Percentiles rank a stretch among this genome's conserved stretches.
Evolutionary conservation across 1,284 basidiomycete genomes (phyloP).

Genomic region (Rhodotorula glutinis): DNA sequence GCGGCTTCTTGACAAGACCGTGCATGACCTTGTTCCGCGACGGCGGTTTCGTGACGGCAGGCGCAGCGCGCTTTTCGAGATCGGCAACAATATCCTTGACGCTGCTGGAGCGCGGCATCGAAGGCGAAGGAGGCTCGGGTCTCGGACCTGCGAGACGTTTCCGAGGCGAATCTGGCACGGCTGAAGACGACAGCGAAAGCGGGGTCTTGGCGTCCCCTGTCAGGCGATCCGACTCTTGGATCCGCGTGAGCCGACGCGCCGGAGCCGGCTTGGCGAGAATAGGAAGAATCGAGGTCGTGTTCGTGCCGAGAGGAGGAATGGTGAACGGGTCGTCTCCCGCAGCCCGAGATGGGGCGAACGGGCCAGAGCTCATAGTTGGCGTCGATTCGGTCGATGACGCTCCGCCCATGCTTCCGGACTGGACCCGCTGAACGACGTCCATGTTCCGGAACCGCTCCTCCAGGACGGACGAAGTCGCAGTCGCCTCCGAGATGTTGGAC

Average conservation of each 20-base stretch:
- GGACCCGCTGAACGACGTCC: constrained; percentile 35
- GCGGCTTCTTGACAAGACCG: constrained; percentile 27
- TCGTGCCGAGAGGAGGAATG: background rate
- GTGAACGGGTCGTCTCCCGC: background rate
- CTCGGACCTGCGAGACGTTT: constrained; percentile 21
- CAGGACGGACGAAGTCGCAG: constrained; percentile 30
- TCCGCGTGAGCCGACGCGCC: too few species aligned
- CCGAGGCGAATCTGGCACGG: constrained; percentile 14
- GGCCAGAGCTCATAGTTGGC: constrained; percentile 3
- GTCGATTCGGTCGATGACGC: constrained; percentile 11
- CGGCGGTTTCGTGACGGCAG: background rate
- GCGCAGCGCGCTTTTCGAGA: constrained; percentile 13
- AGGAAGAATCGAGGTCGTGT: too few species aligned
- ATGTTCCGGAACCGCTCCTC: constrained; percentile 33
- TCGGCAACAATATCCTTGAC: constrained; percentile 31
- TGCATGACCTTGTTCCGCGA: constrained; percentile 20
- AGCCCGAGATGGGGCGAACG: too few species aligned
- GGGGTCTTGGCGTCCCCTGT: background rate
- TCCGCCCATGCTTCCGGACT: constrained; percentile 18
- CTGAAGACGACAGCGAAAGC: constrained; percentile 1
- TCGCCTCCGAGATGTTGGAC: constrained; percentile 25
- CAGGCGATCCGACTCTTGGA: background rate
- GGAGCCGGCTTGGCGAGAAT: too few species aligned
- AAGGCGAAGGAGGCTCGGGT: constrained; percentile 5
- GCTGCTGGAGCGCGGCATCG: constrained; percentile 12